Base-by-base conservation (phyloP, 768 basidiomycete species). In the Suillus fuscotomentosus region DNA sequence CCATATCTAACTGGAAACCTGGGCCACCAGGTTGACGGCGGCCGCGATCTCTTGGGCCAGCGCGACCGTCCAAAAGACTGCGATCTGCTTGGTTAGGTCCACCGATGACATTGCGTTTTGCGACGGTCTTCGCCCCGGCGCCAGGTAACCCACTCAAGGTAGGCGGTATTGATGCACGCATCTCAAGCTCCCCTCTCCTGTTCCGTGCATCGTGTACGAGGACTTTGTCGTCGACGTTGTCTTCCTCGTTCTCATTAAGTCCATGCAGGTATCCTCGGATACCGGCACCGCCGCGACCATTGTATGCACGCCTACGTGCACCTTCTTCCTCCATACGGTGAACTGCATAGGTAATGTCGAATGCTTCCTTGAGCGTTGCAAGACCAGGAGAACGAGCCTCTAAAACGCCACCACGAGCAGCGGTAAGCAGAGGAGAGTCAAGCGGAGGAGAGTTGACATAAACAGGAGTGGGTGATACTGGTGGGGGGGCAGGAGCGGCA, bases 301-400 rank as follows among this genome's bases (percentile, higher is more conserved):
- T 88, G 77, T 91, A 91, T 54, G 91, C 94, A 31, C 92, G 85
- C 60, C 94, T 82, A 62, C 93, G 84, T 0, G 92, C 92, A 15
- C 95, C 97, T 77, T 99, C 97, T 76, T 99, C 97, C 75, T 98
- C 97, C 97, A 99, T 99, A 20, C 97, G 89, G 76, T 99, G 97
- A 0, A 99, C 97, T 4, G 97, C 97, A 76, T 98, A 98, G 2
- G 97, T 97, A 72, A 99, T 90, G 75, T 99, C 97, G 77, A 99
- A 99, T 4, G 97, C 96, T 74, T 99, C 97, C 73, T 97, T 99
- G 75, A 99, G 87, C 0, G 91, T 88, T 0, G 94, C 91, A 34
- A 99, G 73, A 27, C 97, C 96, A 3, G 97, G 97, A 60, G 97
- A 98, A 48, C 94, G 89, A 7, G 89, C 91, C 66, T 92, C 91